A percentile compares a stretch with the other conserved stretches of the same genome.
phyloP scores from a whole-genome alignment of 768 basidiomycete species.

The Wakefieldia striispora region DNA sequence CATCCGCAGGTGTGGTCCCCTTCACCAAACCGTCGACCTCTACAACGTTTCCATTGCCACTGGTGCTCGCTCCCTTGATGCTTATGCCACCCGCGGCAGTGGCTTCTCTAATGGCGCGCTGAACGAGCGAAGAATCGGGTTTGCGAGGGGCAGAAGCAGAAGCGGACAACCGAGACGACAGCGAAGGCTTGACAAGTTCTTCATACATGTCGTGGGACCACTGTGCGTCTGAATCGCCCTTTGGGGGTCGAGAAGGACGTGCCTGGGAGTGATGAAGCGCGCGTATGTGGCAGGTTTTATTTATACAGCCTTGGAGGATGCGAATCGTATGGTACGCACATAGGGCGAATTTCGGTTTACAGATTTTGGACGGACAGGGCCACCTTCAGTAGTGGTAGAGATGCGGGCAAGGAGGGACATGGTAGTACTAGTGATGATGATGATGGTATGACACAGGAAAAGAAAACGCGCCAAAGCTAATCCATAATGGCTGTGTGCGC shows the following conservation, averaged over 20 bases:
- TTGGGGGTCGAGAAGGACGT: conserved; percentile 52
- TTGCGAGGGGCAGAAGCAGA: conserved; percentile 46
- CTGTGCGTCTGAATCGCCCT: conserved; percentile 60
- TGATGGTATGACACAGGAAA: conserved; percentile 7
- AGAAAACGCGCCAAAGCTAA: conserved; percentile 7
- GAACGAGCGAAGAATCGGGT: conserved; percentile 52
- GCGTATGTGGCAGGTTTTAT: conserved; percentile 2
- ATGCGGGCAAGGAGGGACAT: conserved; percentile 33
- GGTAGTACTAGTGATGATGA: too few relatives aligned
- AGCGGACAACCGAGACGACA: conserved; percentile 54
- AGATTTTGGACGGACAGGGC: conserved; percentile 32
- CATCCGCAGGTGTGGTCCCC: conserved; percentile 82
- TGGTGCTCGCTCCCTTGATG: conserved; percentile 67
- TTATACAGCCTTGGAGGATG: conserved; percentile 23
- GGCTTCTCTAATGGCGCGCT: conserved; percentile 65
- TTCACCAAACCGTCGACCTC: conserved; percentile 70
- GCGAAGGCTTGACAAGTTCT: conserved; percentile 49
- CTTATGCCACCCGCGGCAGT: conserved; percentile 42
- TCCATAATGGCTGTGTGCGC: conserved; percentile 15
- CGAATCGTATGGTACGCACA: conserved; percentile 35
- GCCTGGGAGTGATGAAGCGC: conserved; percentile 16
- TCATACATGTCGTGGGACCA: conserved; percentile 78
- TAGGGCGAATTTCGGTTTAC: conserved; percentile 32
- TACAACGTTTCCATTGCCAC: conserved; percentile 59
- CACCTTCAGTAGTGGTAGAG: conserved; percentile 25